A percentile compares a stretch with the other conserved stretches of the same genome.
Evolutionary conservation across 2,329 filamentous ascomycete genomes (phyloP).

Genomic region (Aspergillus pseudoterreus): DNA sequence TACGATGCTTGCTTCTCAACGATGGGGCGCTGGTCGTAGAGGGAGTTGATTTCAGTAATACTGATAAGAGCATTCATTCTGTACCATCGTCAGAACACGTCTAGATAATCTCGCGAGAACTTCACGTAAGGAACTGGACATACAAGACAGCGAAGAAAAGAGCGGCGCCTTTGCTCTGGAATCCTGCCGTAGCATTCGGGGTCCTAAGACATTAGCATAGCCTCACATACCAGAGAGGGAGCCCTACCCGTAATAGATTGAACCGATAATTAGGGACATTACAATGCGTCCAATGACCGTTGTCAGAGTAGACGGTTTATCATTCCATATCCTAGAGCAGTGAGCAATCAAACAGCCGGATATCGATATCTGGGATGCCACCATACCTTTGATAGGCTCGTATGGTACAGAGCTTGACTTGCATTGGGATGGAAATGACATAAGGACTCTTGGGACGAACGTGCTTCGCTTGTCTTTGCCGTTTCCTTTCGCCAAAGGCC

Average conservation of each 20-base stretch:
- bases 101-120: slow-evolving; percentile 30
- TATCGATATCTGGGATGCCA: neutral
- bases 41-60: slow-evolving; percentile 72
- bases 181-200: slow-evolving; percentile 61
- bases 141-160: slow-evolving; percentile 82
- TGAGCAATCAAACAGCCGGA: slow-evolving; percentile 7
- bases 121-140: slow-evolving; percentile 53
- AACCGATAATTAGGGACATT: slow-evolving; percentile 74
- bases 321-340: slow-evolving; percentile 59
- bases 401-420: slow-evolving; percentile 75
- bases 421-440: slow-evolving; percentile 72
- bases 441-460: slow-evolving; percentile 55
- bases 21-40: slow-evolving; percentile 86
- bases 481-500: slow-evolving; percentile 30
- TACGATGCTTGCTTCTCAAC: slow-evolving; percentile 89
- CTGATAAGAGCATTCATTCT: slow-evolving; percentile 56
- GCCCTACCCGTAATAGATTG: slow-evolving; percentile 38
- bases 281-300: slow-evolving; percentile 63
- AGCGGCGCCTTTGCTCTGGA: slow-evolving; percentile 73
- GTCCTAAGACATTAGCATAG: slow-evolving; percentile 61
- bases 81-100: neutral
- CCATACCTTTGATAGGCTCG: slow-evolving; percentile 67
- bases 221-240: neutral
- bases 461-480: slow-evolving; percentile 34
- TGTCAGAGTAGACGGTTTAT: slow-evolving; percentile 70